A percentile compares a stretch with the other conserved stretches of the same genome.
These are phyloP conservation scores for Larix kaempferi DNA, from an alignment of 75 land plant species.

Conservation along the genomic window DNA sequence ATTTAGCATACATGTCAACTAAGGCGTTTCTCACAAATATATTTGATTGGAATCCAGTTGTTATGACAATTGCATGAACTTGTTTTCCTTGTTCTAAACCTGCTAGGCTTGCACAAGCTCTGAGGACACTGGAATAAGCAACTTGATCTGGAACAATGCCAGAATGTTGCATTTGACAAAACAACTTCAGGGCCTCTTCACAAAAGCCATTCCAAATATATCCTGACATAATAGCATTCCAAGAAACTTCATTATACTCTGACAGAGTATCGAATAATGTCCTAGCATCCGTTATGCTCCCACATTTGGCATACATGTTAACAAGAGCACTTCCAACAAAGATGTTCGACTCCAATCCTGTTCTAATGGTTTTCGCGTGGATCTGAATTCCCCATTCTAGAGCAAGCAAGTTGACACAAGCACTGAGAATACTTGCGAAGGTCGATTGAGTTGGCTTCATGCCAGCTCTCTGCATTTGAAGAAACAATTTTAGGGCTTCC, in stretches of 20 bases:
- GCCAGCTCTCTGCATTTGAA: constrained; percentile 13
- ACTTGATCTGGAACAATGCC: constrained; percentile 7
- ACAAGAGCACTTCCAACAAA: constrained; percentile 22
- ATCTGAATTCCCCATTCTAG: constrained; percentile 25
- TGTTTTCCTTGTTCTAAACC: not conserved
- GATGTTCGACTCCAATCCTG: constrained; percentile 19
- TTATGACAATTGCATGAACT: not conserved
- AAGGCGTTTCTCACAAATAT: constrained; percentile 9
- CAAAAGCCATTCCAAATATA: constrained; percentile 27
- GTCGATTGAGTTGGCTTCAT: constrained; percentile 20
- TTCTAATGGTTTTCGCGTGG: constrained; percentile 16
- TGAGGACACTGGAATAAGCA: not conserved
- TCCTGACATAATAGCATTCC: constrained; percentile 34
- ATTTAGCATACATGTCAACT: constrained; percentile 15
- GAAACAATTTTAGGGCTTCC: constrained; percentile 25
- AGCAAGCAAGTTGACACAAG: constrained; percentile 19
- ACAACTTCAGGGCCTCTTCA: constrained; percentile 25
- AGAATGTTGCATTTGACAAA: constrained; percentile 14
- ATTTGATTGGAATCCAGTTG: not conserved
- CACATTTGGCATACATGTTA: constrained; percentile 46
- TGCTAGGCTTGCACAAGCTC: constrained; percentile 1
- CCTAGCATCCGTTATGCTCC: constrained; percentile 22
- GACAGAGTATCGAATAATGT: constrained; percentile 19
- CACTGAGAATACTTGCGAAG: constrained; percentile 23
- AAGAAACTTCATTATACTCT: constrained; percentile 18